These are phyloP conservation scores for Clitocybe nebularis DNA, from an alignment of 1,284 basidiomycete genomes.

Conservation along the genomic window DNA sequence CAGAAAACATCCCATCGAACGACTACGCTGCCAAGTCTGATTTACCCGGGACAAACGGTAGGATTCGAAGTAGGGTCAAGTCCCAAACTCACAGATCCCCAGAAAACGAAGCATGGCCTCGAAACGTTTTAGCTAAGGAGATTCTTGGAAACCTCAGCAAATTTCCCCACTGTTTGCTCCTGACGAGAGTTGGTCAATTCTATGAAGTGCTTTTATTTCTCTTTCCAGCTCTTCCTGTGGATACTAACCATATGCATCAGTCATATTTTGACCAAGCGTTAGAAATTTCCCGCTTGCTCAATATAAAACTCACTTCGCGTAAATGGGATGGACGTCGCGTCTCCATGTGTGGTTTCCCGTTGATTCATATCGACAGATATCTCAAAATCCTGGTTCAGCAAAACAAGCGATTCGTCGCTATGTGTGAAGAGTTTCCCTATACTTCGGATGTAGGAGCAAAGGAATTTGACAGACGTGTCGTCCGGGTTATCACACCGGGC, in stretches of 20 bases:
- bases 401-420: constrained; percentile 79
- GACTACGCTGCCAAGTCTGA: too few relatives aligned
- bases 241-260: constrained; percentile 36
- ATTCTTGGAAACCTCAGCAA: constrained; percentile 69
- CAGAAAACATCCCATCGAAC: too few relatives aligned
- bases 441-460: constrained; percentile 39
- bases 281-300: constrained; percentile 72
- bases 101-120: constrained; percentile 29
- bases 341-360: constrained; percentile 87
- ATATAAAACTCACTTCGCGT: constrained; percentile 76
- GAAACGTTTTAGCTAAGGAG: constrained; percentile 59
- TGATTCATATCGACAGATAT: constrained; percentile 82
- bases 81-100: too few relatives aligned
- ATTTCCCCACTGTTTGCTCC: constrained; percentile 85
- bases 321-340: constrained; percentile 68
- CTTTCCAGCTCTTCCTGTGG: constrained; percentile 1
- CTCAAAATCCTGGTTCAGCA: constrained; percentile 83
- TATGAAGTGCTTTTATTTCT: constrained; percentile 67
- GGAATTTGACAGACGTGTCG: constrained; percentile 75
- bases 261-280: constrained; percentile 92
- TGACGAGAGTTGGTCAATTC: constrained; percentile 92
- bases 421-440: constrained; percentile 85
- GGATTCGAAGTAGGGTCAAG: too few relatives aligned
- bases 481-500: constrained; percentile 86
- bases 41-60: too few relatives aligned